phyloP scores from a whole-genome alignment of 202 grass and related monocot genomes.

The Setaria viridis region DNA sequence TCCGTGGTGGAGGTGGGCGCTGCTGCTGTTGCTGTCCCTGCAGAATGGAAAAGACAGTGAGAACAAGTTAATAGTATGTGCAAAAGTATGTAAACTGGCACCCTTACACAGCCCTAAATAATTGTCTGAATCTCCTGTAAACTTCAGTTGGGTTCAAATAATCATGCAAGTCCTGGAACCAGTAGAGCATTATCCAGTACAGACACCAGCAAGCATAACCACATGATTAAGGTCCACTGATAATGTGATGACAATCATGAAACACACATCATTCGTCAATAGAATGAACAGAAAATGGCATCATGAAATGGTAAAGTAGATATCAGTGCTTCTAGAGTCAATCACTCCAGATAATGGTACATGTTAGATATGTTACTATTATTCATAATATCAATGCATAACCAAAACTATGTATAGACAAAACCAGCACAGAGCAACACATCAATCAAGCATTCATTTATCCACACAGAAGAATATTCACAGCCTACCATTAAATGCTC shows the following conservation, averaged over 20 bases:
- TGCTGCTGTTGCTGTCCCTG: constrained; percentile 70
- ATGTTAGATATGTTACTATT: neutral
- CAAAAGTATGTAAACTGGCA: neutral
- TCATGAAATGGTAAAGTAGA: neutral
- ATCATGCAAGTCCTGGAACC: neutral
- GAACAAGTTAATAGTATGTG: neutral
- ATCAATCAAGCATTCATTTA: neutral
- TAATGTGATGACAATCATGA: neutral
- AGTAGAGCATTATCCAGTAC: neutral
- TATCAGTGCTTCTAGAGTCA: neutral
- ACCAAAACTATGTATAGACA: neutral
- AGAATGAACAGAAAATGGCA: neutral
- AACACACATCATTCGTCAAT: neutral
- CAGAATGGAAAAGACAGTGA: neutral
- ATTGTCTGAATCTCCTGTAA: neutral
- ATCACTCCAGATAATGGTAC: neutral
- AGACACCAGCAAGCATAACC: neutral
- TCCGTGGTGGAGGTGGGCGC: constrained; percentile 53
- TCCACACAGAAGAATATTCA: neutral
- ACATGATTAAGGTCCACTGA: neutral
- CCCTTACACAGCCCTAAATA: neutral
- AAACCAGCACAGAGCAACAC: neutral
- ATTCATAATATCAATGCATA: neutral
- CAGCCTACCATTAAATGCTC: neutral
- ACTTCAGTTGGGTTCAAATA: neutral